Conservation (phyloP, 345 rosid genomes). For the Leavenworthia alabamica region DNA sequence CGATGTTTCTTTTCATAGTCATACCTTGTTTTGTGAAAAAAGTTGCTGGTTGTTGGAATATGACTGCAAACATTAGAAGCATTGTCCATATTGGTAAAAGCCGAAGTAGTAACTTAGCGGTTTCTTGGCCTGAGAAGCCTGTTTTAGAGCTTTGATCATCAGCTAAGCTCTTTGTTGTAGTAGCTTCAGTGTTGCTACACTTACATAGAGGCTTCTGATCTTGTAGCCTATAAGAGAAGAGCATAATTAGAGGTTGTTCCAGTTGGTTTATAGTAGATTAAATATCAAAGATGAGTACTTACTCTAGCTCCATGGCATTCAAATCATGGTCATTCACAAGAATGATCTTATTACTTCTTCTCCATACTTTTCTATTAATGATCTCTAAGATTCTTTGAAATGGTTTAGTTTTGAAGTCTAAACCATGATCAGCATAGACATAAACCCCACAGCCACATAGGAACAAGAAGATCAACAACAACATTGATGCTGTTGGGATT, state of each 20-base stretch:
- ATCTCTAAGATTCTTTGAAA: constrained; percentile 24
- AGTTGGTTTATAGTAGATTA: not conserved
- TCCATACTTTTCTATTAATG: constrained; percentile 35
- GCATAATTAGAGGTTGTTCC: not conserved
- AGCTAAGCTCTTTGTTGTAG: constrained; percentile 3
- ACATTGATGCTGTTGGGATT: constrained; percentile 70
- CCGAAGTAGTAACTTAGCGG: constrained; percentile 41
- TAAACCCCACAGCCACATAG: constrained; percentile 54
- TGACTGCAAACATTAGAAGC: constrained; percentile 84
- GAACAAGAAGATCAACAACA: constrained; percentile 45
- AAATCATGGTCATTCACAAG: constrained; percentile 35
- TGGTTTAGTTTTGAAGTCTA: constrained; percentile 12
- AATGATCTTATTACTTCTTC: constrained; percentile 33
- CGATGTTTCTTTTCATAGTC: constrained; percentile 71
- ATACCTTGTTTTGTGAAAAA: constrained; percentile 92
- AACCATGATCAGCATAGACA: constrained; percentile 31
- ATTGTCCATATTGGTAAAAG: constrained; percentile 83
- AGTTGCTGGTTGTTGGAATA: constrained; percentile 81
- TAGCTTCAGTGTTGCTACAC: constrained; percentile 18
- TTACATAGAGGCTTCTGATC: constrained; percentile 62
- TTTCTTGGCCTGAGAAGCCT: constrained; percentile 30
- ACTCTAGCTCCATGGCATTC: constrained; percentile 64
- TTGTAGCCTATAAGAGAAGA: constrained; percentile 50
- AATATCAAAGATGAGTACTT: constrained; percentile 28
- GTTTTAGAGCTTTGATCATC: constrained; percentile 16